Evolutionary conservation across 305 asterid genomes (phyloP).

Genomic region (Rubia tinctorum): DNA sequence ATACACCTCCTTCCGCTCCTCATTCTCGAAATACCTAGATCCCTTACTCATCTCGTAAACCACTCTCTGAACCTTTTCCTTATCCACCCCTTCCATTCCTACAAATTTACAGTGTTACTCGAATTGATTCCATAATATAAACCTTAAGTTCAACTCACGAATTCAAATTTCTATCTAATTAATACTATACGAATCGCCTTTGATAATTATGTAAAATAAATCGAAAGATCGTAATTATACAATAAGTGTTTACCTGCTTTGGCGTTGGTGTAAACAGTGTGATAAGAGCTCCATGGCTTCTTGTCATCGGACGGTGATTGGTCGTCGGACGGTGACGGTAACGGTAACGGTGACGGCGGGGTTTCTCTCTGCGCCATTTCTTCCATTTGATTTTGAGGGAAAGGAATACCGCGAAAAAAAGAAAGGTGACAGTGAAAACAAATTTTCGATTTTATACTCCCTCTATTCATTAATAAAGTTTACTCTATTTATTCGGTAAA

Average conservation of each 20-base stretch:
- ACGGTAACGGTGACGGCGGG: conserved; percentile 21
- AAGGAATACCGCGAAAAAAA: neutral
- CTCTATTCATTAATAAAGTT: too few relatives aligned
- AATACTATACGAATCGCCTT: neutral
- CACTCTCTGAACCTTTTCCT: conserved; percentile 91
- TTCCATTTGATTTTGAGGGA: conserved; percentile 8
- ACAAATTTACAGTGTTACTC: conserved; percentile 12
- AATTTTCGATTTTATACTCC: neutral
- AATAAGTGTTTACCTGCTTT: conserved; percentile 65
- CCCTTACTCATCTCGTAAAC: conserved; percentile 99
- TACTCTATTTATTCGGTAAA: too few relatives aligned
- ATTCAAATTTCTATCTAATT: neutral
- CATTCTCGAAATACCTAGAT: conserved; percentile 83
- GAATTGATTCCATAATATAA: neutral
- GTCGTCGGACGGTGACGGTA: conserved; percentile 19
- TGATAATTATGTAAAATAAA: neutral
- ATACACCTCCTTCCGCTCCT: conserved; percentile 76
- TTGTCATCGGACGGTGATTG: conserved; percentile 25
- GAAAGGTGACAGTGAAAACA: neutral
- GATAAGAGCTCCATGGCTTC: conserved; percentile 92
- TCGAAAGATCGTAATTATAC: neutral
- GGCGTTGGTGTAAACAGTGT: conserved; percentile 79
- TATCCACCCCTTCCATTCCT: conserved; percentile 99
- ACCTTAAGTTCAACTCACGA: neutral
- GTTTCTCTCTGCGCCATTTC: conserved; percentile 42